phyloP scores from a whole-genome alignment of 441 rosid genomes.

The Corymbia citriodora region DNA sequence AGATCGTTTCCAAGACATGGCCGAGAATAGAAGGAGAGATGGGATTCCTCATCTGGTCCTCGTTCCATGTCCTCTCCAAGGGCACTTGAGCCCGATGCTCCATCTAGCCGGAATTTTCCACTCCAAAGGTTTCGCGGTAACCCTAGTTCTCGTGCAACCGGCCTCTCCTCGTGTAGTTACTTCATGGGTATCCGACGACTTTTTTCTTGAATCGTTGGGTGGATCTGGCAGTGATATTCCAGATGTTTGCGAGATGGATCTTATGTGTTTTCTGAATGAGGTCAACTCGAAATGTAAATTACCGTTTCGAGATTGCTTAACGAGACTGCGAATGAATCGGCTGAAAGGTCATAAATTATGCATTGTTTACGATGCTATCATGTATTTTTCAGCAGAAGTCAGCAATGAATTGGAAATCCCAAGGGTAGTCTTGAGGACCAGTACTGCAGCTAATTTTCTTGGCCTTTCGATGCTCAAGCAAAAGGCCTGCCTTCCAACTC shows the following conservation, averaged over 20 bases:
- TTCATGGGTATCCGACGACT: background rate
- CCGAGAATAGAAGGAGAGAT: background rate
- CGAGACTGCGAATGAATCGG: background rate
- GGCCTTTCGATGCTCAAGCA: background rate
- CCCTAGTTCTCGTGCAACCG: background rate
- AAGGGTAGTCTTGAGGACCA: slow-evolving; percentile 1
- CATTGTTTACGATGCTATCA: background rate
- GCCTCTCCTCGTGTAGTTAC: background rate
- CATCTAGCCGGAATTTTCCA: background rate
- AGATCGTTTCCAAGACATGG: background rate
- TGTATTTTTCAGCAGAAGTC: slow-evolving; percentile 1
- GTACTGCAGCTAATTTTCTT: slow-evolving; percentile 4
- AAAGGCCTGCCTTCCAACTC: background rate
- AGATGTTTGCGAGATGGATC: background rate
- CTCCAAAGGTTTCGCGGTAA: background rate
- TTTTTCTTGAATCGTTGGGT: background rate
- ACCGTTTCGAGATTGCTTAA: background rate
- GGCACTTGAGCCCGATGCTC: slow-evolving; percentile 5
- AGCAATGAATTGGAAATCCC: background rate
- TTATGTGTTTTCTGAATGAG: background rate
- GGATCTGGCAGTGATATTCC: background rate
- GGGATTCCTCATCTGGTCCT: background rate
- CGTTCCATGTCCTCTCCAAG: slow-evolving; percentile 3
- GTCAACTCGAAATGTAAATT: background rate
- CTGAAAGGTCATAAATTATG: background rate